These are phyloP conservation scores for Fragaria iinumae DNA, from an alignment of 306 rosid genomes.

Conservation along the genomic window DNA sequence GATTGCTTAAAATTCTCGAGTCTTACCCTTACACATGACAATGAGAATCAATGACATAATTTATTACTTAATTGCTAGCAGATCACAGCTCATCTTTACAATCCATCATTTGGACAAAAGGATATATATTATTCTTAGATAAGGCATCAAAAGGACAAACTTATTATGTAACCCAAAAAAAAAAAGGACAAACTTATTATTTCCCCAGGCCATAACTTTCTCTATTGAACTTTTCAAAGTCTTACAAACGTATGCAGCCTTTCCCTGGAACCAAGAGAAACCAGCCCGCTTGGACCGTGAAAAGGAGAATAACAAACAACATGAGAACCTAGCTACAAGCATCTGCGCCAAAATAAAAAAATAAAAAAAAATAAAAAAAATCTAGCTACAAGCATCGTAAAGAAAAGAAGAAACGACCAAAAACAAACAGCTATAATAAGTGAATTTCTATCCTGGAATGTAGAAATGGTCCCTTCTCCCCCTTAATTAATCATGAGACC, in stretches of 20 bases:
- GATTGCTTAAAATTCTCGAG: too few species aligned
- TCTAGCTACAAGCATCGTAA: too few species aligned
- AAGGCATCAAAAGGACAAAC: slow-evolving; percentile 5
- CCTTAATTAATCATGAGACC: slow-evolving; percentile 67
- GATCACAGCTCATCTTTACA: too few species aligned
- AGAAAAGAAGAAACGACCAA: not conserved
- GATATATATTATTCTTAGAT: not conserved
- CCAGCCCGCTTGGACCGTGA: too few species aligned
- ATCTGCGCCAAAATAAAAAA: not conserved
- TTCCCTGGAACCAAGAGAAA: not conserved
- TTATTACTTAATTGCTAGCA: too few species aligned
- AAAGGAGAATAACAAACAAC: not conserved
- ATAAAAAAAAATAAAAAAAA: too few species aligned
- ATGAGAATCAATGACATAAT: too few species aligned
- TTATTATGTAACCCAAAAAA: too few species aligned
- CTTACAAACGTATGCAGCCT: not conserved
- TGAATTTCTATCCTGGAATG: slow-evolving; percentile 38
- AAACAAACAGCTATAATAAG: not conserved
- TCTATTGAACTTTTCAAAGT: slow-evolving; percentile 1
- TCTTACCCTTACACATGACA: too few species aligned
- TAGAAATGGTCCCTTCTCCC: slow-evolving; percentile 46
- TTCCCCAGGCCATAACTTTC: slow-evolving; percentile 10
- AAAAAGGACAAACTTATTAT: not conserved
- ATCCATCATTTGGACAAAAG: not conserved
- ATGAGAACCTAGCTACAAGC: not conserved